These are phyloP conservation scores for Ophiostoma triangulosporum DNA, from an alignment of 2,329 filamentous ascomycete species.

Conservation along the genomic window DNA sequence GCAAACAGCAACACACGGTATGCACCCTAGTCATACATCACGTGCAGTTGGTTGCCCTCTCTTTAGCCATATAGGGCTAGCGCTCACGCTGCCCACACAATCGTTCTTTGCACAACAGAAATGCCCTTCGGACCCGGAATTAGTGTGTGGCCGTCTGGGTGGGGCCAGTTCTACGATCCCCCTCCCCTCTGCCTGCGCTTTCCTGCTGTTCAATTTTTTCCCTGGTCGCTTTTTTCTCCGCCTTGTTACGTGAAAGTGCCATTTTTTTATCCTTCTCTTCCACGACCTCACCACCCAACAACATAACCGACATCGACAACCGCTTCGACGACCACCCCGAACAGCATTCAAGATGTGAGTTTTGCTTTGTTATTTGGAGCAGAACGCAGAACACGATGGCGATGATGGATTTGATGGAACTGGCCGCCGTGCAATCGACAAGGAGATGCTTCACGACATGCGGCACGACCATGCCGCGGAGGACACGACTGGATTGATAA, in stretches of 20 bases:
- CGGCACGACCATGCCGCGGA: neutral
- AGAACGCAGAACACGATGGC: conserved; percentile 9
- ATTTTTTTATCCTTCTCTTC: conserved; percentile 5
- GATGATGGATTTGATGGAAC: conserved; percentile 9
- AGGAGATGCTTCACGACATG: neutral
- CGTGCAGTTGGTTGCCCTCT: conserved; percentile 14
- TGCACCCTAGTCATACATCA: neutral
- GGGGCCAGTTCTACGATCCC: conserved; percentile 1
- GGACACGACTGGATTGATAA: neutral
- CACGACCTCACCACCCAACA: conserved; percentile 3
- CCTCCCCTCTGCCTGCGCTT: conserved; percentile 1
- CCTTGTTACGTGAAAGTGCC: conserved; percentile 4
- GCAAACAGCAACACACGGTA: neutral
- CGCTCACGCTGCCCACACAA: conserved; percentile 10
- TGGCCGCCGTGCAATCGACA: neutral
- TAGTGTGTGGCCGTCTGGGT: conserved; percentile 7
- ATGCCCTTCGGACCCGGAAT: conserved; percentile 5
- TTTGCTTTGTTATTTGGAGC: conserved; percentile 5
- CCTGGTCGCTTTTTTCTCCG: conserved; percentile 5
- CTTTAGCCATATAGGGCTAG: conserved; percentile 9
- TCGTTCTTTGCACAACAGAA: conserved; percentile 8
- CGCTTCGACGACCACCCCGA: conserved; percentile 10
- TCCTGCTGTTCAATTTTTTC: conserved; percentile 6
- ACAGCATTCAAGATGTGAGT: conserved; percentile 13
- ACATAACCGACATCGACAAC: conserved; percentile 8